Conservation (phyloP, 495 filamentous ascomycete species). For the Beverwykella pulmonaria region DNA sequence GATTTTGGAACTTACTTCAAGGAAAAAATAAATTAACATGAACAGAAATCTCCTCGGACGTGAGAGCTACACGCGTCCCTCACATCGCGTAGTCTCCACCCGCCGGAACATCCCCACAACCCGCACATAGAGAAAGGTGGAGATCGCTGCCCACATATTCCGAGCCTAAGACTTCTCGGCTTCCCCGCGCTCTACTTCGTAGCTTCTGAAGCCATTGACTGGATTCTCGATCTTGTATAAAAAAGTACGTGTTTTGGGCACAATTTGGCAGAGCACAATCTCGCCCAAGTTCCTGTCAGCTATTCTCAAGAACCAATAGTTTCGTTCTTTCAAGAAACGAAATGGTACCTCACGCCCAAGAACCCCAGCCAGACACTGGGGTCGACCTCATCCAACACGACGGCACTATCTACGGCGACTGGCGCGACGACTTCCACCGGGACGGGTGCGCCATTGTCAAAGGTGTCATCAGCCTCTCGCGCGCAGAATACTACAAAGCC, state of each 20-base stretch:
- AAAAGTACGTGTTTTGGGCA: no score
- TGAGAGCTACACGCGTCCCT: no score
- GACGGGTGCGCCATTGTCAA: conserved; percentile 48
- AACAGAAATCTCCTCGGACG: no score
- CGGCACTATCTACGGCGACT: conserved; percentile 44
- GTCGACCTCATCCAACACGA: conserved; percentile 12
- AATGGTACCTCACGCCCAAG: conserved; percentile 7
- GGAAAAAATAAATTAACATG: no score
- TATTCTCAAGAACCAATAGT: no score
- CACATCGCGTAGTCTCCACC: no score
- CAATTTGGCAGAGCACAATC: no score
- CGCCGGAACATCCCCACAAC: no score
- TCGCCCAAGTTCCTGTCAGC: no score
- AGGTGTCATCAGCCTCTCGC: conserved; percentile 33
- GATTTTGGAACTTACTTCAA: conserved; percentile 3
- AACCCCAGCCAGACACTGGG: conserved; percentile 5
- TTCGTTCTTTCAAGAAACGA: neutral
- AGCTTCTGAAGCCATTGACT: no score
- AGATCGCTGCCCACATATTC: neutral
- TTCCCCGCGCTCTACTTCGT: no score
- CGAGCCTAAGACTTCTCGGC: neutral
- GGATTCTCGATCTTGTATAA: no score
- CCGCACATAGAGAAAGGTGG: neutral
- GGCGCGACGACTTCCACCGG: conserved; percentile 48
- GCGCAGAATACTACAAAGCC: conserved; percentile 41